Evolutionary conservation across 129 eudicot genomes (phyloP), one percentile per base, ranked within the genome.

Genomic region (Pittosporum tobira): DNA sequence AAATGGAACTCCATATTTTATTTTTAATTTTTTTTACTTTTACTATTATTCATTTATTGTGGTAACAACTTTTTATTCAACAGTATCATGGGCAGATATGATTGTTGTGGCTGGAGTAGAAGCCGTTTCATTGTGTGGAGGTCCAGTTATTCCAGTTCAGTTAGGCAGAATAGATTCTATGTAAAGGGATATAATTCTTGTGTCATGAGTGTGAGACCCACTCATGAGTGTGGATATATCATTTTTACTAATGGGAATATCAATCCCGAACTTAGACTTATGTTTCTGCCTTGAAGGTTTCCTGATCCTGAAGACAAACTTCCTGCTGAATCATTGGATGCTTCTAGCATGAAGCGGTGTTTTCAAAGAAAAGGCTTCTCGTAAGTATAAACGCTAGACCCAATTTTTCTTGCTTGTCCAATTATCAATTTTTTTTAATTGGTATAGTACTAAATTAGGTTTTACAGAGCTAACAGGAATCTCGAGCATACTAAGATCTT

Each of bases 31-130:
- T 59, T 51, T 53, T 14, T 16, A 26, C n/a, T 28, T n/a, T 47
- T 20, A 60, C 27, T 4, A 18, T 24, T 11, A 46, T 38, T 62
- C n/a, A 27, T 20, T 10, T 9, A 58, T 4, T 7, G 53, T 60
- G 31, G 67, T n/a, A 28, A 49, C 28, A 34, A 14, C 5, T 57
- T 63, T 60, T 42, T 4, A 47, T 23, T 16, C 56, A 14, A 37
- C 37, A 87, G 96, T 91, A 51, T 87, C 99, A 28, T 71, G 90
- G 88, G 81, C 99, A 18, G 99, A 91, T 77, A 65, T 81, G 75
- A 87, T 91, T 66, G 96, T 94, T 50, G 77, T 83, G 67, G 99
- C 90, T 61, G 96, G 99, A 70, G 88, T 96, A 1, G 96, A 87
- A 72, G 88, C 99, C 25, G 88, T 87, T 48, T 83, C 77, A 49